Conservation (phyloP, 2,329 filamentous ascomycete genomes). For the Claviceps paspali region DNA sequence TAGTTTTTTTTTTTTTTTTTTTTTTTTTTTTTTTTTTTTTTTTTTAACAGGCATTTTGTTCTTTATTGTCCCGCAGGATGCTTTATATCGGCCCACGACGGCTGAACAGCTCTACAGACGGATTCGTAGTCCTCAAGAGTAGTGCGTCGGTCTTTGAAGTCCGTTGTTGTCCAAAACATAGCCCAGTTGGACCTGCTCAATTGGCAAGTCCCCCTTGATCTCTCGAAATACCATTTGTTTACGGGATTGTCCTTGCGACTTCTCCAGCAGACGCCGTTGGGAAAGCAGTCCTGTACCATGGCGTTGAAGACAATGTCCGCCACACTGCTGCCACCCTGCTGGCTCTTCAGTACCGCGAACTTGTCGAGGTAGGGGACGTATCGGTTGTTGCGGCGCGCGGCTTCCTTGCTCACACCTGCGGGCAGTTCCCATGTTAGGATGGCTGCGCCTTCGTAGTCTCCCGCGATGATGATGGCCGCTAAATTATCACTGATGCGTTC, state of each 20-base stretch:
- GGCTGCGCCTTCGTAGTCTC: conserved; percentile 90
- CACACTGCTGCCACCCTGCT: conserved; percentile 81
- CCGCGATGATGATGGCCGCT: conserved; percentile 85
- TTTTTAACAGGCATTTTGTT: too few relatives aligned
- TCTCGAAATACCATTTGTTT: conserved; percentile 98
- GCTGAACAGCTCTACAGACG: conserved; percentile 51
- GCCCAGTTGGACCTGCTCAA: conserved; percentile 76
- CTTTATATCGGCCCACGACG: conserved; percentile 44
- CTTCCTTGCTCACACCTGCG: conserved; percentile 38
- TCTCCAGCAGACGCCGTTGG: conserved; percentile 79
- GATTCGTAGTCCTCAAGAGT: conserved; percentile 55
- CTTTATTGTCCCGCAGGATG: too few relatives aligned
- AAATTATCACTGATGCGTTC: conserved; percentile 64
- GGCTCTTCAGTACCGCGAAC: conserved; percentile 79
- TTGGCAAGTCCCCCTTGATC: conserved; percentile 71
- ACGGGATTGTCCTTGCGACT: conserved; percentile 84
- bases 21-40: too few relatives aligned
- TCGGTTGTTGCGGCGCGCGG: conserved; percentile 37
- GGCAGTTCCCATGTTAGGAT: conserved; percentile 90
- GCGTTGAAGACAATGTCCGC: conserved; percentile 94
- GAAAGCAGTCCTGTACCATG: conserved; percentile 83
- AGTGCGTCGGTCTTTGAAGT: conserved; percentile 38
- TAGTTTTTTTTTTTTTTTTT: too few relatives aligned
- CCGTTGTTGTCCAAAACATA: conserved; percentile 92
- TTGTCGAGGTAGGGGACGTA: conserved; percentile 93